Base-by-base conservation (phyloP, 192 early-diverging fungal genomes). In the Physocladia obscura region DNA sequence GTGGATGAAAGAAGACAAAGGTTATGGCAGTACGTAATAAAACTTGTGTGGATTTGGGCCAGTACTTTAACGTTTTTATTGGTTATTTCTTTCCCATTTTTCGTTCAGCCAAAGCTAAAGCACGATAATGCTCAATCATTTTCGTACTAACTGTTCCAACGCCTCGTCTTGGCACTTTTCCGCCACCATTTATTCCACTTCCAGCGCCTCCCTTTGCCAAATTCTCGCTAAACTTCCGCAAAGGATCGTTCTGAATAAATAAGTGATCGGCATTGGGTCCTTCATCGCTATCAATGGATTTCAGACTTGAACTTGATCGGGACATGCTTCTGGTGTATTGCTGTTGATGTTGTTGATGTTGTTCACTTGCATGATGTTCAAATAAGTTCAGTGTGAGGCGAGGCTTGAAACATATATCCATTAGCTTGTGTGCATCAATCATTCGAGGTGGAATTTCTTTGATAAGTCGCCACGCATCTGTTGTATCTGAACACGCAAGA, bases 381-480 rank as follows among this genome's bases (percentile, higher is more conserved):
- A 74, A 74, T 17, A 61, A 30, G 24, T 62, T 74, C 31, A 73
- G 21, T 22, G 55, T 52, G 15, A 72, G 35, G 0, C 74, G 69
- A 13, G 74, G 74, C 31, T 69, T 64, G 61, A 74, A 75, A 55
- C 74, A 75, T 24, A 73, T 73, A 8, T 75, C 74, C 67, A 75
- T 75, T 32, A 75, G 49, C 29, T 56, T 57, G 55, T 75, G 74
- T 17, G 73, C 75, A 36, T 75, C 74, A 34, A 75, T 72, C 67
- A 75, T 71, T 2, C 69, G 62, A 0, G 60, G 60, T 13, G 74
- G 74, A 52, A 75, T 75, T 48, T 57, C 56, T 59, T 79, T 79
- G 57, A 79, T 59, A 32, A 70, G 22, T 17, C 65, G 40, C 80
- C 77, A 79, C 15, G 77, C 74, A 26, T 81, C 75, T 19, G 68